Percentiles rank a stretch among this genome's conserved stretches.
Conservation (phyloP, 2,329 filamentous ascomycete genomes). For the Fusarium sp. region DNA sequence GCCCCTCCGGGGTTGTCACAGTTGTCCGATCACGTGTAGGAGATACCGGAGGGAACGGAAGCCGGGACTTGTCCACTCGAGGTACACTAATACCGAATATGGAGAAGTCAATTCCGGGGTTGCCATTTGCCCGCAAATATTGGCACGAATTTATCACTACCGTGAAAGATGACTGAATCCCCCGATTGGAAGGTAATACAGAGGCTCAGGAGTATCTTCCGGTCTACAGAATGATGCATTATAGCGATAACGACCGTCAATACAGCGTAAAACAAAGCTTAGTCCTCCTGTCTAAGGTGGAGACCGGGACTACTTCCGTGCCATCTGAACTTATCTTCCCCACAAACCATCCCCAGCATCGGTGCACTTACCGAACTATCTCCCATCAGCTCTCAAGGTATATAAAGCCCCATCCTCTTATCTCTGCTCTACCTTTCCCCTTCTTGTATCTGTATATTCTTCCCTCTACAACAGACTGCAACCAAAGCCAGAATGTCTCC, state of each 20-base stretch:
- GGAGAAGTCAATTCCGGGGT: not conserved
- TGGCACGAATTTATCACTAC: rapidly evolving
- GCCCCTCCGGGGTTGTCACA: constrained; percentile 1
- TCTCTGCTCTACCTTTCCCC: rapidly evolving
- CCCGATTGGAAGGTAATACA: rapidly evolving
- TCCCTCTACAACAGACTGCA: not conserved
- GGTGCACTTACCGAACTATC: constrained; percentile 27
- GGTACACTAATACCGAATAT: constrained; percentile 1
- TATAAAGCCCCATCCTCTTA: constrained; percentile 9
- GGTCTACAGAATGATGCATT: too few species aligned
- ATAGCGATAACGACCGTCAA: rapidly evolving
- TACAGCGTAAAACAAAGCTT: rapidly evolving
- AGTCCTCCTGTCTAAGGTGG: constrained; percentile 4
- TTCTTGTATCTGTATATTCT: not conserved
- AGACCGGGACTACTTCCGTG: constrained; percentile 26
- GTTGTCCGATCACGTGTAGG: constrained; percentile 31
- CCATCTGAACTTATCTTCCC: constrained; percentile 1
- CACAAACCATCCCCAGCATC: constrained; percentile 23
- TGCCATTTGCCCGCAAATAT: rapidly evolving
- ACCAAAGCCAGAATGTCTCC: constrained; percentile 35
- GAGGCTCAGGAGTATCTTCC: too few species aligned
- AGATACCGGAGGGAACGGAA: not conserved
- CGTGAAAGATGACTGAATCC: rapidly evolving
- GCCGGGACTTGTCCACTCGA: not conserved
- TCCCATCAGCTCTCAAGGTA: constrained; percentile 2